A percentile compares a stretch with the other conserved stretches of the same genome.
Conservation (phyloP, 371 early-diverging fungal genomes). For the Actinomortierella wolfii region DNA sequence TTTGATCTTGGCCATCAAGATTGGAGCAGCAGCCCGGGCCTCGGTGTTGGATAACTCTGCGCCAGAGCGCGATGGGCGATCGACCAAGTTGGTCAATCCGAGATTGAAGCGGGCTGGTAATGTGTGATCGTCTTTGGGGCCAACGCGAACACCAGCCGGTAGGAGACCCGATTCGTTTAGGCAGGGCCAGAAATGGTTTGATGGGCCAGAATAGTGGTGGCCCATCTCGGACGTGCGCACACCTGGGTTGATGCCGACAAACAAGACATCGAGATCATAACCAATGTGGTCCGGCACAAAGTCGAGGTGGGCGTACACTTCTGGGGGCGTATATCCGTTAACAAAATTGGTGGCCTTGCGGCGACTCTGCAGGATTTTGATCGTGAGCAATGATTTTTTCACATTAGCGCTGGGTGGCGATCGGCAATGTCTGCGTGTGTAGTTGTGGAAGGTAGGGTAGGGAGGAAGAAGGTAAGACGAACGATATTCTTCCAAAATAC, state of each 20-base stretch:
- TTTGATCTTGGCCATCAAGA: constrained; percentile 64
- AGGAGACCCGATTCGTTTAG: constrained; percentile 57
- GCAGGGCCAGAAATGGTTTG: constrained; percentile 82
- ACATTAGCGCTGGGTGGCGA: constrained; percentile 12
- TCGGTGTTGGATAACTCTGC: constrained; percentile 63
- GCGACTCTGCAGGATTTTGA: not conserved
- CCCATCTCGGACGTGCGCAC: constrained; percentile 58
- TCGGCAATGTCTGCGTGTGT: not conserved
- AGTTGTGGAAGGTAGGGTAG: not conserved
- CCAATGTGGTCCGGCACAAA: constrained; percentile 64
- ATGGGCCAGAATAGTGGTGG: constrained; percentile 76
- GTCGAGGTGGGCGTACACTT: constrained; percentile 33
- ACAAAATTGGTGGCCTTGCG: not conserved
- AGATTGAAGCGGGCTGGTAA: constrained; percentile 56
- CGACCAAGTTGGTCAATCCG: constrained; percentile 74
- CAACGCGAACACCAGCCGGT: constrained; percentile 23
- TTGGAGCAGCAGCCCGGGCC: constrained; percentile 63
- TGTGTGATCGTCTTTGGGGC: constrained; percentile 54
- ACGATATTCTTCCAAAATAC: not conserved
- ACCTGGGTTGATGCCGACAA: constrained; percentile 83
- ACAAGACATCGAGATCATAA: constrained; percentile 70
- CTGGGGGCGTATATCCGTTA: constrained; percentile 26
- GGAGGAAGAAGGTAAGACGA: constrained; percentile 2
- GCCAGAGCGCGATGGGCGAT: constrained; percentile 59
- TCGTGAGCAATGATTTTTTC: not conserved